These are phyloP conservation scores for Picochlorum costavermella DNA, from an alignment of 139 green algal genomes.

Conservation along the genomic window DNA sequence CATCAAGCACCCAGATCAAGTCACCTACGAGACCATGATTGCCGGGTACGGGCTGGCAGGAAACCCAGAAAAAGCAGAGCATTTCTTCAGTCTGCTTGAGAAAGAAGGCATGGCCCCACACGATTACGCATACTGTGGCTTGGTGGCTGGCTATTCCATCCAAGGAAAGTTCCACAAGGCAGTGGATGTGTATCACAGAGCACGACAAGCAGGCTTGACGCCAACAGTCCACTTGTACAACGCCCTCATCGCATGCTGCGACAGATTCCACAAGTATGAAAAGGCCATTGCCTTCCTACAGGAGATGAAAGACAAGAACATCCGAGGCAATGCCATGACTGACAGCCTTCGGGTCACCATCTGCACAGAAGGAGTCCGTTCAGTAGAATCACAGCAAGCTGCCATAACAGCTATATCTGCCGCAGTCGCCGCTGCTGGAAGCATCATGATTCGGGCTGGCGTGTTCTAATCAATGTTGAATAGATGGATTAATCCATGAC, in stretches of 20 bases:
- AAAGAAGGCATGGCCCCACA: slow-evolving; percentile 28
- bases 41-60: slow-evolving; percentile 66
- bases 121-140: slow-evolving; percentile 71
- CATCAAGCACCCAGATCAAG: slow-evolving; percentile 41
- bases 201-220: slow-evolving; percentile 19
- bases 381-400: slow-evolving; percentile 65
- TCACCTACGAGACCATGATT: slow-evolving; percentile 72
- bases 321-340: slow-evolving; percentile 26
- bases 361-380: slow-evolving; percentile 48
- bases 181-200: slow-evolving; percentile 40
- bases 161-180: slow-evolving; percentile 46
- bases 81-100: slow-evolving; percentile 27
- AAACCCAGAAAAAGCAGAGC: slow-evolving; percentile 41
- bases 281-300: slow-evolving; percentile 38
- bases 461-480: slow-evolving; percentile 44
- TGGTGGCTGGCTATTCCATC: slow-evolving; percentile 64
- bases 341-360: slow-evolving; percentile 49
- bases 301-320: slow-evolving; percentile 23
- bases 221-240: slow-evolving; percentile 76
- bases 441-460: slow-evolving; percentile 62
- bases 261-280: slow-evolving; percentile 53
- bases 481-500: neutral
- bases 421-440: slow-evolving; percentile 68
- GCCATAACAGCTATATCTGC: slow-evolving; percentile 60
- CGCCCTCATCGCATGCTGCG: slow-evolving; percentile 69